phyloP scores from a whole-genome alignment of 2,329 filamentous ascomycete species.

The Colletotrichum spinosum region DNA sequence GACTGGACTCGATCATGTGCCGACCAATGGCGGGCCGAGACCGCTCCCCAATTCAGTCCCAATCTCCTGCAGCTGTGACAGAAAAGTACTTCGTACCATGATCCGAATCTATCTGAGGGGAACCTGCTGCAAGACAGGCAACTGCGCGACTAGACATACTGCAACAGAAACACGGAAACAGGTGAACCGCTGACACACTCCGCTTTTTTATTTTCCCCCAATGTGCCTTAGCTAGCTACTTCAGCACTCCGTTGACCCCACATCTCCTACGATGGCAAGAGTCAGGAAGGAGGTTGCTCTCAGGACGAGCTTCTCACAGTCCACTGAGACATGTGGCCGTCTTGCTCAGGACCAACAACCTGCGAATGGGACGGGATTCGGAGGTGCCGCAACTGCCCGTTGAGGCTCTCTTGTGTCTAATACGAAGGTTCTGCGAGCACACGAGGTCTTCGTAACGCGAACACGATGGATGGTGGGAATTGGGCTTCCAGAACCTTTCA shows the following conservation, averaged over 20 bases:
- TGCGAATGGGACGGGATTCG: conserved; percentile 16
- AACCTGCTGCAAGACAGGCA: too few species aligned
- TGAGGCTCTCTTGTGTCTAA: neutral
- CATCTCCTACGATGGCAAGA: conserved; percentile 16
- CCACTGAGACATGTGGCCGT: conserved; percentile 33
- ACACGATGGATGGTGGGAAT: neutral
- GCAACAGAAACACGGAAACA: too few species aligned
- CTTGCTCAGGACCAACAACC: conserved; percentile 13
- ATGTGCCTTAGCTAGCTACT: neutral
- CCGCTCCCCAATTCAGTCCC: neutral
- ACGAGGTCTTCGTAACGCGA: neutral
- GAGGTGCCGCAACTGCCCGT: too few species aligned
- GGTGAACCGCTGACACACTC: neutral
- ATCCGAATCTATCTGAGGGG: too few species aligned
- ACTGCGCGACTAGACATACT: too few species aligned
- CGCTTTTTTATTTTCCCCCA: conserved; percentile 9
- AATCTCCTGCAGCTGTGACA: too few species aligned
- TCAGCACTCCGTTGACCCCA: neutral
- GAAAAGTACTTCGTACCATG: too few species aligned
- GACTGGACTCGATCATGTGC: neutral
- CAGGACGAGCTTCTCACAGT: conserved; percentile 10
- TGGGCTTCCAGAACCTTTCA: too few species aligned
- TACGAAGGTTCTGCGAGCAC: neutral
- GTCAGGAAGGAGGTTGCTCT: conserved; percentile 22
- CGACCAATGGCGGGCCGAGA: conserved; percentile 15